Conservation (phyloP, 108 stramenopile species). For the Bacterosira constricta region DNA sequence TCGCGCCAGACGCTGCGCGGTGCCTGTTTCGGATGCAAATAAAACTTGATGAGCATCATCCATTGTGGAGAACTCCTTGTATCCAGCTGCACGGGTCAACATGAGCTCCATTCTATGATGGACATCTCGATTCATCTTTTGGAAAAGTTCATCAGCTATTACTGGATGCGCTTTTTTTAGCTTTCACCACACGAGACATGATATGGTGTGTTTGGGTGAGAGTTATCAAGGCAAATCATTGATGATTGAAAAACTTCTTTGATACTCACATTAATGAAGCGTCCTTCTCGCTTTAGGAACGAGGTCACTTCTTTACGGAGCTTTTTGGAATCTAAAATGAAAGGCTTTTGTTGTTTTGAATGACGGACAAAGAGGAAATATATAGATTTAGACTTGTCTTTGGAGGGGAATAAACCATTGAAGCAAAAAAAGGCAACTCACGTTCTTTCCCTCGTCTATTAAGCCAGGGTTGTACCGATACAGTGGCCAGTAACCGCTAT, state of each 20-base stretch:
- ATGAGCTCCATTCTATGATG: constrained; percentile 67
- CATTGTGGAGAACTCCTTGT: constrained; percentile 55
- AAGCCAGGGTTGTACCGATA: constrained; percentile 63
- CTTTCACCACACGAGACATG: neutral
- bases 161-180: constrained; percentile 54
- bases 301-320: constrained; percentile 60
- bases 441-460: constrained; percentile 48
- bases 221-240: neutral
- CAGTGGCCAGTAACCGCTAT: constrained; percentile 63
- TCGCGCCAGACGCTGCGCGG: constrained; percentile 52
- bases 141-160: constrained; percentile 62
- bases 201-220: neutral
- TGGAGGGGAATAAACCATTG: neutral
- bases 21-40: constrained; percentile 66
- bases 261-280: constrained; percentile 56
- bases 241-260: neutral
- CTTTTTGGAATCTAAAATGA: constrained; percentile 69
- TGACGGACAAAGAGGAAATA: neutral
- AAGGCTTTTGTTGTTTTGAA: constrained; percentile 3
- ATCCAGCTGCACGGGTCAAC: constrained; percentile 53
- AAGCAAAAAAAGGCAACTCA: neutral
- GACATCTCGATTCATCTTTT: constrained; percentile 60
- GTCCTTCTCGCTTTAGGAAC: constrained; percentile 59
- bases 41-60: constrained; percentile 60
- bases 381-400: neutral